Conservation (phyloP, 2,329 filamentous ascomycete species). For the Penicillium sp. region DNA sequence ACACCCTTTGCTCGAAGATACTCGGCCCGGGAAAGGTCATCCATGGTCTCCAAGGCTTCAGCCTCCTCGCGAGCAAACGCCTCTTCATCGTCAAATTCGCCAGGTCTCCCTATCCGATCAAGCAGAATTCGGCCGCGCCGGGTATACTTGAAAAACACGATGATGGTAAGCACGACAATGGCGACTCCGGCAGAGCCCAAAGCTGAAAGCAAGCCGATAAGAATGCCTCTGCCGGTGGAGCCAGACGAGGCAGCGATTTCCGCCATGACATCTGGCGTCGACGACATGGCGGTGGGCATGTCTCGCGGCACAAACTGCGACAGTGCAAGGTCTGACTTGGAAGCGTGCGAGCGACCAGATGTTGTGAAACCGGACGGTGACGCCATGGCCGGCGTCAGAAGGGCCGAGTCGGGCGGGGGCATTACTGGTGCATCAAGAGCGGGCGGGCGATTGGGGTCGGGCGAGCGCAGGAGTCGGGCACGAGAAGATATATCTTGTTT, state of each 20-base stretch:
- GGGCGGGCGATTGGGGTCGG: not conserved
- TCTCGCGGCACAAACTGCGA: not conserved
- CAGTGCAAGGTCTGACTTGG: not conserved
- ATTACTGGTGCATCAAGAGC: slow-evolving; percentile 15
- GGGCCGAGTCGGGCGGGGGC: slow-evolving; percentile 14
- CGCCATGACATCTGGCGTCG: slow-evolving; percentile 7
- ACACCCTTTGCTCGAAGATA: slow-evolving; percentile 93
- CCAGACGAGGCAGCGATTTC: slow-evolving; percentile 35
- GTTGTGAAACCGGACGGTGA: slow-evolving; percentile 15
- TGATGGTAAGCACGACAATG: slow-evolving; percentile 69
- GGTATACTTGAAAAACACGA: slow-evolving; percentile 95
- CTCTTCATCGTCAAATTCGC: slow-evolving; percentile 97
- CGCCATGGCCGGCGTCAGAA: slow-evolving; percentile 13
- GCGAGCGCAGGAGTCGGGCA: not conserved
- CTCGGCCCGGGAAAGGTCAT: slow-evolving; percentile 83
- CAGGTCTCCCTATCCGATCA: slow-evolving; percentile 86
- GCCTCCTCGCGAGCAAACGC: slow-evolving; percentile 90
- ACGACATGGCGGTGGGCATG: not conserved
- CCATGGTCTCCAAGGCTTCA: slow-evolving; percentile 91
- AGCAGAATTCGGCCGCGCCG: slow-evolving; percentile 83
- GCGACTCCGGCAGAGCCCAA: slow-evolving; percentile 88
- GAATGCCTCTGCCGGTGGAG: slow-evolving; percentile 69
- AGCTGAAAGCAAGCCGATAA: slow-evolving; percentile 91
- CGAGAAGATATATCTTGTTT: not conserved
- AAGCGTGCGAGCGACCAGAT: not conserved